phyloP scores from a whole-genome alignment of 805 yeast species.

The Yarrowia porcina region DNA sequence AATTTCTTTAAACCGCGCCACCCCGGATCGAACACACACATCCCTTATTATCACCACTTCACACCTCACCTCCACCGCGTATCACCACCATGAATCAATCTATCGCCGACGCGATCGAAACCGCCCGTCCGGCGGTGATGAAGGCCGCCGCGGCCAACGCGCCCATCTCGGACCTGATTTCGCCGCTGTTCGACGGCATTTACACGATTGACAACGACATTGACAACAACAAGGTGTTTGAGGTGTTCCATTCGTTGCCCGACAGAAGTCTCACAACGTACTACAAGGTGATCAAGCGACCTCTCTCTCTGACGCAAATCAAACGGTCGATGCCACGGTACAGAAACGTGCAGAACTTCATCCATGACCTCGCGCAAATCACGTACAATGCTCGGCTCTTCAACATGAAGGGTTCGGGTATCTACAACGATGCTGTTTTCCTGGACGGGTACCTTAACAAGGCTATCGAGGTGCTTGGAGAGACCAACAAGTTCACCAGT shows the following conservation, averaged over 20 bases:
- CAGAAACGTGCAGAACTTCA: constrained; percentile 56
- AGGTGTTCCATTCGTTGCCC: constrained; percentile 71
- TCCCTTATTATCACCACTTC: not conserved
- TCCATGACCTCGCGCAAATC: constrained; percentile 76
- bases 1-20: not conserved
- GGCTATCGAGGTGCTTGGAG: constrained; percentile 48
- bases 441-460: constrained; percentile 52
- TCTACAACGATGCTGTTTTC: constrained; percentile 64
- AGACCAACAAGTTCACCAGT: constrained; percentile 41
- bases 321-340: constrained; percentile 33
- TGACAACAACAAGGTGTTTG: constrained; percentile 47
- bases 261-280: constrained; percentile 70
- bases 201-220: constrained; percentile 35
- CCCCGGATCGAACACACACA: not conserved
- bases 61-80: not conserved
- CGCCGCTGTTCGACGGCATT: constrained; percentile 37
- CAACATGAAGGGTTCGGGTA: constrained; percentile 65
- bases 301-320: constrained; percentile 77
- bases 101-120: constrained; percentile 23
- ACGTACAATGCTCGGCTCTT: constrained; percentile 87
- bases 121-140: constrained; percentile 7
- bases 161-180: constrained; percentile 24
- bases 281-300: constrained; percentile 70
- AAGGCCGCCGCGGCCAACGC: not conserved
- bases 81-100: constrained; percentile 7